Evolutionary conservation across 495 filamentous ascomycete genomes (phyloP).

Genomic region (Achaetomiella virescens): DNA sequence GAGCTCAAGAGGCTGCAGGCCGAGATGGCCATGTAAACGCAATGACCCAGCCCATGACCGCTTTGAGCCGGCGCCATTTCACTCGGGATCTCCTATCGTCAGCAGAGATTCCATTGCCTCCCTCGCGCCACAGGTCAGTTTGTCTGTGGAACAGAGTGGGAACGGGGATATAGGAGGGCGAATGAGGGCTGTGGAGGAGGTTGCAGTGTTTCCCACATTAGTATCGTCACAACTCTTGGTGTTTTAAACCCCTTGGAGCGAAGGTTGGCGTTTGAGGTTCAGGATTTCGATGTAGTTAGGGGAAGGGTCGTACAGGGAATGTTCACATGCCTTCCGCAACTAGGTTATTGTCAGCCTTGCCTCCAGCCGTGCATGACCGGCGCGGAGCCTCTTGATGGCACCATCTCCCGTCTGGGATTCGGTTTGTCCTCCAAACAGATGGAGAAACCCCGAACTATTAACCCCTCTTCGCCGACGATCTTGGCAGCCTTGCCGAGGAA

Average conservation of each 20-base stretch:
- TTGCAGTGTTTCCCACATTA: conserved; percentile 4
- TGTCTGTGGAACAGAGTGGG: too few relatives aligned
- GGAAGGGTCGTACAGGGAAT: conserved; percentile 2
- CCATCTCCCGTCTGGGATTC: neutral
- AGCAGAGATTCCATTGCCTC: too few relatives aligned
- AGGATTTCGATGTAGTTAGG: conserved; percentile 17
- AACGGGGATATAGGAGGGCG: neutral
- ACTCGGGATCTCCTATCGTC: too few relatives aligned
- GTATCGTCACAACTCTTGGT: conserved; percentile 10
- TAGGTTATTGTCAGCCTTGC: neutral
- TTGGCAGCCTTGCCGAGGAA: neutral
- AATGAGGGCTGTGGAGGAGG: neutral
- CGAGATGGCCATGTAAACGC: conserved; percentile 87
- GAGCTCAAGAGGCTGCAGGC: conserved; percentile 90
- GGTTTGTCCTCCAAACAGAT: neutral
- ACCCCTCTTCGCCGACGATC: neutral
- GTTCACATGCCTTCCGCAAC: neutral
- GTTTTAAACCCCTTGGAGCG: conserved; percentile 2
- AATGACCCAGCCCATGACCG: neutral
- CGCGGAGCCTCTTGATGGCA: neutral
- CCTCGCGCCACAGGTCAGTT: too few relatives aligned
- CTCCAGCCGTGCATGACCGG: neutral
- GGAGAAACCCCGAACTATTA: neutral
- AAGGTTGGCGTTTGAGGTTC: conserved; percentile 26
- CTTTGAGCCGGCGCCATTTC: neutral